Conservation (phyloP, 2,329 filamentous ascomycete species). For the Pseudogymnoascus sp. region DNA sequence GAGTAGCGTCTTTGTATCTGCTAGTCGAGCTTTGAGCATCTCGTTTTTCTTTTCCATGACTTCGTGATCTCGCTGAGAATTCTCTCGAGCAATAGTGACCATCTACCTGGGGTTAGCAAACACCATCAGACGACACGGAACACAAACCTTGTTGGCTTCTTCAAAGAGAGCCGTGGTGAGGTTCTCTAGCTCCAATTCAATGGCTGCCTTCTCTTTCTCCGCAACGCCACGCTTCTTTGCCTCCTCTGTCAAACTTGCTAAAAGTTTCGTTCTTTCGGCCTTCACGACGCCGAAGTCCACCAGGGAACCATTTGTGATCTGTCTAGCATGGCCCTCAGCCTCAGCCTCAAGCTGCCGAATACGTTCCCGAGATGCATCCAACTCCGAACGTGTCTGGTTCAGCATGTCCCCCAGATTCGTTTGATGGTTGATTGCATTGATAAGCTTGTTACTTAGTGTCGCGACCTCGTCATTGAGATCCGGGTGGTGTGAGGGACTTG, state of each 20-base stretch:
- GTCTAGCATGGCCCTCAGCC: constrained; percentile 55
- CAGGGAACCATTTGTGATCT: constrained; percentile 66
- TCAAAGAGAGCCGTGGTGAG: constrained; percentile 92
- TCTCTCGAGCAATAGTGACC: constrained; percentile 86
- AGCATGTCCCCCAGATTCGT: constrained; percentile 85
- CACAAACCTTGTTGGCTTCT: constrained; percentile 75
- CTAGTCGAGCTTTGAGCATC: constrained; percentile 74
- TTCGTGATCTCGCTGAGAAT: constrained; percentile 79
- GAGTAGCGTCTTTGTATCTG: constrained; percentile 77
- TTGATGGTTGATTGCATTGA: constrained; percentile 95
- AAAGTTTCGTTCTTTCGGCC: constrained; percentile 55
- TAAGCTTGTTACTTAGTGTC: constrained; percentile 85
- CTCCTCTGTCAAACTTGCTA: constrained; percentile 55
- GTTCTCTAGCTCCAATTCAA: constrained; percentile 86
- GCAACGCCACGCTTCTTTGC: constrained; percentile 53
- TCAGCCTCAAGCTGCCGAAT: constrained; percentile 58
- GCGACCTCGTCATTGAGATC: constrained; percentile 69
- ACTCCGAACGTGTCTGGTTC: constrained; percentile 71
- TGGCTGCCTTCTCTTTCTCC: constrained; percentile 76
- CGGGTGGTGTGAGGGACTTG: constrained; percentile 40
- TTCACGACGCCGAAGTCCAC: constrained; percentile 70
- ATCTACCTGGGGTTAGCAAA: constrained; percentile 70
- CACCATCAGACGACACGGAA: constrained; percentile 55
- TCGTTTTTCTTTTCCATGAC: constrained; percentile 76
- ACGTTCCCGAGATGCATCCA: constrained; percentile 62